phyloP scores from a whole-genome alignment of 805 yeast species.

The Saccharomycopsis vini region DNA sequence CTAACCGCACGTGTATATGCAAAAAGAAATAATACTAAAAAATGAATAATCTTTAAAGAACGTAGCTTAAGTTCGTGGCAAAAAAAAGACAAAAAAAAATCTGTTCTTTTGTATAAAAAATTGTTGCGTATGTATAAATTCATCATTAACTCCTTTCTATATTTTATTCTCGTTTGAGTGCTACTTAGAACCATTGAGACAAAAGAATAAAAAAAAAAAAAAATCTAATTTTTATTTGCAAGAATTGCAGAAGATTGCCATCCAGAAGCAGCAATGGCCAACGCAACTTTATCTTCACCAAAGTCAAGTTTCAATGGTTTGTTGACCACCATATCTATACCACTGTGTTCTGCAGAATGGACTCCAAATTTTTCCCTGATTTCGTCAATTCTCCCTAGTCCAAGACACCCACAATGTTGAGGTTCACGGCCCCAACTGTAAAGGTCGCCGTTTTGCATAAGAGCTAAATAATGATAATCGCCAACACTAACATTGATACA shows the following conservation, averaged over 20 bases:
- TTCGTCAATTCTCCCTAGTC: constrained; percentile 37
- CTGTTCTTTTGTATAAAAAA: too few species aligned
- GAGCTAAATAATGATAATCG: constrained; percentile 61
- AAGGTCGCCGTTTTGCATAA: constrained; percentile 48
- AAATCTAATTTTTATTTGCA: too few species aligned
- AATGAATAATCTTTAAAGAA: too few species aligned
- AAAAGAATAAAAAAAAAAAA: too few species aligned
- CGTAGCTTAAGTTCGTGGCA: too few species aligned
- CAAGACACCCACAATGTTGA: constrained; percentile 58
- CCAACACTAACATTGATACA: constrained; percentile 57
- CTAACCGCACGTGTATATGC: too few species aligned
- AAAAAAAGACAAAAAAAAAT: too few species aligned
- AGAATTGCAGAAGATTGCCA: constrained; percentile 73
- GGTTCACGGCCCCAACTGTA: constrained; percentile 65
- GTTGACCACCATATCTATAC: constrained; percentile 23
- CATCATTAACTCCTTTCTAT: too few species aligned
- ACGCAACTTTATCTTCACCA: constrained; percentile 34
- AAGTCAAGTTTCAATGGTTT: constrained; percentile 36
- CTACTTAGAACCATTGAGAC: too few species aligned
- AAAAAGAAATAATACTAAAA: too few species aligned
- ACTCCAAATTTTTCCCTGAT: constrained; percentile 20
- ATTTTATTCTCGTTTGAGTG: too few species aligned
- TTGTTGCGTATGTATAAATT: too few species aligned
- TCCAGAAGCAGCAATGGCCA: constrained; percentile 65
- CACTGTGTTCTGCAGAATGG: constrained; percentile 27